Conservation (phyloP, 495 filamentous ascomycete species). For the Neurospora pannonica region DNA sequence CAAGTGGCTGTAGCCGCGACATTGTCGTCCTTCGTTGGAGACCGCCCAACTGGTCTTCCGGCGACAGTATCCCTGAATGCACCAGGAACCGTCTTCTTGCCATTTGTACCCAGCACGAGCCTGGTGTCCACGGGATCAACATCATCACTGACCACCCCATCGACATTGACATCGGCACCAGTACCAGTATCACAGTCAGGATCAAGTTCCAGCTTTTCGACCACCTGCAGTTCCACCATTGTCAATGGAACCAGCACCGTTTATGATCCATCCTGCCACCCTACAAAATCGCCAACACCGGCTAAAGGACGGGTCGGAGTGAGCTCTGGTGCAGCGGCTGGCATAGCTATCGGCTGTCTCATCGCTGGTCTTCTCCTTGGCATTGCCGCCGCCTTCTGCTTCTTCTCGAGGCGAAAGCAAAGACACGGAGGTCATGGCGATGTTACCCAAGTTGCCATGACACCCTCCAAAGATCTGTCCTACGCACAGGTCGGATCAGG, state of each 20-base stretch:
- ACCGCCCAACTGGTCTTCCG: background rate
- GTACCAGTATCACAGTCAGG: background rate
- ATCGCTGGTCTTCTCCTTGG: conserved; percentile 19
- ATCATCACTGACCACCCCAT: background rate
- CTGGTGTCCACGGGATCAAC: background rate
- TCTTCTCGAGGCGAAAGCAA: conserved; percentile 7
- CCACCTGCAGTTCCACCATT: background rate
- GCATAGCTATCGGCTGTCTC: conserved; percentile 19
- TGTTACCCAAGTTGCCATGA: background rate
- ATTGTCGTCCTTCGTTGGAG: background rate
- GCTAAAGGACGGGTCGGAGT: background rate
- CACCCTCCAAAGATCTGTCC: background rate
- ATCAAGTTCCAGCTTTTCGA: background rate
- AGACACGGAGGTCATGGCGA: background rate
- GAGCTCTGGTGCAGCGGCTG: conserved; percentile 12
- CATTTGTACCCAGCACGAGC: background rate
- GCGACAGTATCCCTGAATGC: background rate
- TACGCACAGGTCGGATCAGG: background rate
- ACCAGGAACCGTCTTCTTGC: background rate
- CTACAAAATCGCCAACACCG: background rate
- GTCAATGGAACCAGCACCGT: background rate
- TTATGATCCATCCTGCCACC: background rate
- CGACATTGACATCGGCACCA: background rate
- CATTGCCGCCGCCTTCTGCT: conserved; percentile 7
- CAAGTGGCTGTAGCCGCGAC: background rate